phyloP scores from a whole-genome alignment of 306 rosid species.

The Trichosanthes truncata region DNA sequence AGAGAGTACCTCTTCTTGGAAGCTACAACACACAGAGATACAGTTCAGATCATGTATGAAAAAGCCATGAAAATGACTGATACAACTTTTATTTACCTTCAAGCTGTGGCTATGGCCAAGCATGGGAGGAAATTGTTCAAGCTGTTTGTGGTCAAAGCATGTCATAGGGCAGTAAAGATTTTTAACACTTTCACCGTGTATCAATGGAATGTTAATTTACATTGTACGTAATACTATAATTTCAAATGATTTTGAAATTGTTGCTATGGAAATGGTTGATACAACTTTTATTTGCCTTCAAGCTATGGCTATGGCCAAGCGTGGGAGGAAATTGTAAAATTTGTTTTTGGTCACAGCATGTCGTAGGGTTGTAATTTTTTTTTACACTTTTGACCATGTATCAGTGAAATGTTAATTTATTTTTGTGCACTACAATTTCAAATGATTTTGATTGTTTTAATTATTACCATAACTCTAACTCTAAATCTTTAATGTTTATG shows the following conservation, averaged over 20 bases:
- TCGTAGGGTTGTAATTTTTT: neutral
- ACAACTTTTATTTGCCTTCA: neutral
- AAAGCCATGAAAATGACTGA: neutral
- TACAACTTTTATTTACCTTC: neutral
- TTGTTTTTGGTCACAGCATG: neutral
- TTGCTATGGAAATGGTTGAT: neutral
- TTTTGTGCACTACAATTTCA: neutral
- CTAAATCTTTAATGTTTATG: too few species aligned
- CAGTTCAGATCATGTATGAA: conserved; percentile 6
- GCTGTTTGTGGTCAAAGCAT: neutral
- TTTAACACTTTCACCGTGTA: neutral
- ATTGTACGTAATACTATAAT: neutral
- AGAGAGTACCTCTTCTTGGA: conserved; percentile 51
- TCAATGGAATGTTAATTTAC: neutral
- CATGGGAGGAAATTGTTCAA: neutral
- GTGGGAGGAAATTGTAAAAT: neutral
- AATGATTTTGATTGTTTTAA: neutral
- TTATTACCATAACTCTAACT: too few species aligned
- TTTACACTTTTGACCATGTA: neutral
- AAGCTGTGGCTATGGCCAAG: conserved; percentile 2
- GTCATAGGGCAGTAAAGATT: neutral
- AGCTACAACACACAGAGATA: conserved; percentile 16
- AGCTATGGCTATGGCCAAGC: neutral
- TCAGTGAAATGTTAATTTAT: neutral
- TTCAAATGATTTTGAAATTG: neutral